Evolutionary conservation across 1,139 yeast species (phyloP).

Genomic region (Blastobotrys buckinghamii): DNA sequence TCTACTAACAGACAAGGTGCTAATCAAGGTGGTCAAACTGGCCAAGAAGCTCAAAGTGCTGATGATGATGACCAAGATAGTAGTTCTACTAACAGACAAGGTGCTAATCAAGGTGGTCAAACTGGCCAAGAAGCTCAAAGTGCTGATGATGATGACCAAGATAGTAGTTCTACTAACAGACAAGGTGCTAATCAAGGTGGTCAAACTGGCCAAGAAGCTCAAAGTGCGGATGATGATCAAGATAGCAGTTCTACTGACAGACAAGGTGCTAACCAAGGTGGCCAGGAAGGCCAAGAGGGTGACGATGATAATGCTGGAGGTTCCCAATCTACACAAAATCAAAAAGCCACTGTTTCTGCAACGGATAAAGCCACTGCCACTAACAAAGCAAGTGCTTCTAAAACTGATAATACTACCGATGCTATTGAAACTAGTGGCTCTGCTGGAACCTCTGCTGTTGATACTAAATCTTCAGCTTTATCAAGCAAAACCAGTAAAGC

Average conservation of each 20-base stretch:
- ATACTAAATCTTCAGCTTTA: background rate
- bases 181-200: slow-evolving; percentile 1
- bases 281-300: background rate
- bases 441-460: background rate
- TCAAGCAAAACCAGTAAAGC: no score
- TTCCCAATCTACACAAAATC: no score
- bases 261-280: slow-evolving; percentile 2
- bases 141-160: background rate
- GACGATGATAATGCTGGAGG: background rate
- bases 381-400: background rate
- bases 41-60: background rate
- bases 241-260: background rate
- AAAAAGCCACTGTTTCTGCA: background rate
- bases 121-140: background rate
- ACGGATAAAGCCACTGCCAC: background rate
- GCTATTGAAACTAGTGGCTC: background rate
- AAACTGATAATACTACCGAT: background rate
- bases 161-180: background rate
- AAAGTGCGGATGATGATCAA: background rate
- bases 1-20: background rate
- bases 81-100: background rate
- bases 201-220: background rate
- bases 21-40: slow-evolving; percentile 3
- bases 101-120: slow-evolving; percentile 4
- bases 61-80: background rate